These are phyloP conservation scores for Raphanus raphanistrum DNA, from an alignment of 345 rosid genomes.

Conservation along the genomic window DNA sequence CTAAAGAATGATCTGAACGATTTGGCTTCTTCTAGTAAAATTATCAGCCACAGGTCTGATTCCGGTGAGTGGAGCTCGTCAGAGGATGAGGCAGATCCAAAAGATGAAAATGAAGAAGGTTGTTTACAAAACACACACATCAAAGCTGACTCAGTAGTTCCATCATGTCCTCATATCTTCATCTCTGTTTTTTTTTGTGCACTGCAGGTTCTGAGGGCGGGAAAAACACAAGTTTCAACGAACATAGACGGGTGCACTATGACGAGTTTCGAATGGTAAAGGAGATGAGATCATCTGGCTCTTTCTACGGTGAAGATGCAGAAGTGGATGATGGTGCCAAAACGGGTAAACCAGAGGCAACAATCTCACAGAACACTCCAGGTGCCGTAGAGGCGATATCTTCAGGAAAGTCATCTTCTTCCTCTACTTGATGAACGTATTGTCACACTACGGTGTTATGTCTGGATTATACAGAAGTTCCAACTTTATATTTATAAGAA, in stretches of 20 bases:
- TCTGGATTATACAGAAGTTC: not conserved
- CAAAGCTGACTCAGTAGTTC: slow-evolving; percentile 15
- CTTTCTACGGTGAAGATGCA: slow-evolving; percentile 61
- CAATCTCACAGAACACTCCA: slow-evolving; percentile 46
- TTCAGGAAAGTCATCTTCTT: slow-evolving; percentile 5
- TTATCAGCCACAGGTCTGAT: slow-evolving; percentile 29
- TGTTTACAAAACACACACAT: slow-evolving; percentile 8
- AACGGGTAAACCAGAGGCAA: slow-evolving; percentile 30
- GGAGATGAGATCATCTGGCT: slow-evolving; percentile 67
- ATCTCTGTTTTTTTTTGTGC: slow-evolving; percentile 16
- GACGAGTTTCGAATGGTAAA: slow-evolving; percentile 79
- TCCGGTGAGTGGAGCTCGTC: slow-evolving; percentile 79
- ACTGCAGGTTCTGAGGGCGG: slow-evolving; percentile 50
- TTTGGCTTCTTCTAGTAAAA: slow-evolving; percentile 74
- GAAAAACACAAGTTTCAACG: slow-evolving; percentile 56
- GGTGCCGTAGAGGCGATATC: slow-evolving; percentile 8
- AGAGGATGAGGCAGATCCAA: slow-evolving; percentile 82
- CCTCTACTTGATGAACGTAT: slow-evolving; percentile 20
- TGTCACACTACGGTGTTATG: not conserved
- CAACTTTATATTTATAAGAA: not conserved
- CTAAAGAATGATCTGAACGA: slow-evolving; percentile 60
- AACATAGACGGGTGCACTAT: slow-evolving; percentile 83
- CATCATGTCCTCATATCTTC: not conserved
- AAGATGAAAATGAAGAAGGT: slow-evolving; percentile 83
- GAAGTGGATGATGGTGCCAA: slow-evolving; percentile 38